phyloP scores from a whole-genome alignment of 768 basidiomycete genomes.

The Lactarius psammicola region DNA sequence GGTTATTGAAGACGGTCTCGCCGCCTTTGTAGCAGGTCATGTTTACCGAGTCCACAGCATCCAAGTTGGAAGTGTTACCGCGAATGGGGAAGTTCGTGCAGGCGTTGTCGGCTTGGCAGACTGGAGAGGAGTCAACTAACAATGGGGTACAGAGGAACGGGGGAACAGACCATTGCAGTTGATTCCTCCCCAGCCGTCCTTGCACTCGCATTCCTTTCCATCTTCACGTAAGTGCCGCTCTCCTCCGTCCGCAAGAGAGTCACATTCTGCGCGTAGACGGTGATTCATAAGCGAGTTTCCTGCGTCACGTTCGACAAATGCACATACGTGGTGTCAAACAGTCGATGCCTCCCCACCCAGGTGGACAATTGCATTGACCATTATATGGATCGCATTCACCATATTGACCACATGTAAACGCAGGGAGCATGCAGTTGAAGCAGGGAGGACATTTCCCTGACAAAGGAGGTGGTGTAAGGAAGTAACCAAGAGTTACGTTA shows the following conservation, averaged over 20 bases:
- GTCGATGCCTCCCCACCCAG: conserved; percentile 97
- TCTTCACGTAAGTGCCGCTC: conserved; percentile 78
- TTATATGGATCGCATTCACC: conserved; percentile 88
- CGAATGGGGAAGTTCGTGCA: conserved; percentile 77
- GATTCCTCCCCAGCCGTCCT: conserved; percentile 92
- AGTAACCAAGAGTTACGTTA: not conserved
- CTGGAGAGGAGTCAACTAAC: conserved; percentile 42
- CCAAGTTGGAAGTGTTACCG: conserved; percentile 41
- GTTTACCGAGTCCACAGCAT: conserved; percentile 46
- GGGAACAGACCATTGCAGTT: conserved; percentile 86
- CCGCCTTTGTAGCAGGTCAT: conserved; percentile 97
- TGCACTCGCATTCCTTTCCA: conserved; percentile 79
- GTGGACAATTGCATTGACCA: conserved; percentile 94
- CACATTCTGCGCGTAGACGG: conserved; percentile 64
- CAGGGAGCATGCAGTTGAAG: conserved; percentile 94
- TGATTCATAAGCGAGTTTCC: not conserved
- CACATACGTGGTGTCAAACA: conserved; percentile 86
- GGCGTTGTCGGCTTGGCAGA: conserved; percentile 79
- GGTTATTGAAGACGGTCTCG: conserved; percentile 89
- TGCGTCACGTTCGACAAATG: not conserved
- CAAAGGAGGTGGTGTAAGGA: not conserved
- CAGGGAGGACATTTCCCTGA: conserved; percentile 70
- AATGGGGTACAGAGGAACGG: not conserved
- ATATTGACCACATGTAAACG: conserved; percentile 89
- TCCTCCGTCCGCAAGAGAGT: conserved; percentile 88